Percentiles rank a stretch among this genome's conserved stretches.
These are phyloP conservation scores for Orbilia quercus DNA, from an alignment of 2,329 filamentous ascomycete species.

Conservation along the genomic window DNA sequence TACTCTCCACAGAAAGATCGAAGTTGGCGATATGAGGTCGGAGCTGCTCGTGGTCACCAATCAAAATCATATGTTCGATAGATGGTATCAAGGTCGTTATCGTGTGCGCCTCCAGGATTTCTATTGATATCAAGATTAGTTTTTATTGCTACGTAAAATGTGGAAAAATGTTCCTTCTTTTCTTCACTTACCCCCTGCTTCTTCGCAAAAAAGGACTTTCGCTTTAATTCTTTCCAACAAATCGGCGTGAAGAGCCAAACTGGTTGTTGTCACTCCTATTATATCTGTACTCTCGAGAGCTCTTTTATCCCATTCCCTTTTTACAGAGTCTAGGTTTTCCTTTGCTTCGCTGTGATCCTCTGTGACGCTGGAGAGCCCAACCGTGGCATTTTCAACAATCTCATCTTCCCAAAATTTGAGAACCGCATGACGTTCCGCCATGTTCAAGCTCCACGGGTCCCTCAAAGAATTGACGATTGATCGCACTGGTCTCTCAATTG, in stretches of 20 bases:
- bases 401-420: slow-evolving; percentile 31
- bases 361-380: slow-evolving; percentile 15
- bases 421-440: slow-evolving; percentile 18
- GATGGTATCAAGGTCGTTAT: slow-evolving; percentile 71
- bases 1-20: slow-evolving; percentile 68
- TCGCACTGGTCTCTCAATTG: background rate
- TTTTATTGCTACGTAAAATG: too few relatives aligned
- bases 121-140: slow-evolving; percentile 59
- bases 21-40: slow-evolving; percentile 71
- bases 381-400: slow-evolving; percentile 29
- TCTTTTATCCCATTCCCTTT: slow-evolving; percentile 37
- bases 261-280: slow-evolving; percentile 72
- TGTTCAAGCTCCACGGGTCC: slow-evolving; percentile 31
- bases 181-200: slow-evolving; percentile 67
- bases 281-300: slow-evolving; percentile 61
- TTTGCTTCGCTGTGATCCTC: slow-evolving; percentile 14
- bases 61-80: slow-evolving; percentile 73
- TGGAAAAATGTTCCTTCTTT: too few relatives aligned
- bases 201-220: slow-evolving; percentile 74
- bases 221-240: slow-evolving; percentile 66
- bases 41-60: slow-evolving; percentile 74
- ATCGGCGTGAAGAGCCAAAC: slow-evolving; percentile 68
- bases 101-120: slow-evolving; percentile 74
- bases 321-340: slow-evolving; percentile 36
- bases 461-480: background rate